A percentile compares a stretch with the other conserved stretches of the same genome.
phyloP scores from a whole-genome alignment of 352 stramenopile species.

The Phytophthora uliginosa region DNA sequence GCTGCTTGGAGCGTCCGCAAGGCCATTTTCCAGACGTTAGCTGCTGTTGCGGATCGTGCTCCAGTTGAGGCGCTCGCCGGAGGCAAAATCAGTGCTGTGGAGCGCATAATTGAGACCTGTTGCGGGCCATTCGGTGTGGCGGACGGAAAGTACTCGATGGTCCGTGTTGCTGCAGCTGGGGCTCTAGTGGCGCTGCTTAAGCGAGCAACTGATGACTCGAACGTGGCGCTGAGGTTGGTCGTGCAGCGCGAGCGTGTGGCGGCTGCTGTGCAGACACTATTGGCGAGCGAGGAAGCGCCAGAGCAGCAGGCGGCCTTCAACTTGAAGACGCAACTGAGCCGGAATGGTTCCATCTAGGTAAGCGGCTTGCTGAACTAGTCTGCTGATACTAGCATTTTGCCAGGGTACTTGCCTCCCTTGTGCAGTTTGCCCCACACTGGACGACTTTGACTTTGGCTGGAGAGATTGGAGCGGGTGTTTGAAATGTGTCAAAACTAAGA shows the following conservation, averaged over 20 bases:
- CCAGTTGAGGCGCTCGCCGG: conserved; percentile 24
- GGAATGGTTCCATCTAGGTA: conserved; percentile 11
- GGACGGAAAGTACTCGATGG: conserved; percentile 78
- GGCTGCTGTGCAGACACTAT: conserved; percentile 53
- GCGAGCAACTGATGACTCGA: conserved; percentile 35
- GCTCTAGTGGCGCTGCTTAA: conserved; percentile 58
- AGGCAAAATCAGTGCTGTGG: conserved; percentile 34
- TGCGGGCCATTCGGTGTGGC: conserved; percentile 65
- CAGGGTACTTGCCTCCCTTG: too few relatives aligned
- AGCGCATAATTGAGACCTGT: conserved; percentile 51
- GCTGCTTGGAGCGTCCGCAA: conserved; percentile 79
- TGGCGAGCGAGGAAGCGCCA: conserved; percentile 62
- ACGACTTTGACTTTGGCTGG: too few relatives aligned
- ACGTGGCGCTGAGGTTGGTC: conserved; percentile 55
- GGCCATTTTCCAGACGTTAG: conserved; percentile 57
- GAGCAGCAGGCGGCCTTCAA: conserved; percentile 71
- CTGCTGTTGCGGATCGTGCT: conserved; percentile 44
- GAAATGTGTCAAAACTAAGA: too few relatives aligned
- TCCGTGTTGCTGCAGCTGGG: conserved; percentile 67
- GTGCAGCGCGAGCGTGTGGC: conserved; percentile 61
- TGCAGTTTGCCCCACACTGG: too few relatives aligned
- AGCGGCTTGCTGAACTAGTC: not conserved
- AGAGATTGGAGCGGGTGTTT: too few relatives aligned
- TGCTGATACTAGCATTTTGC: too few relatives aligned
- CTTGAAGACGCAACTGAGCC: conserved; percentile 52